Base-by-base conservation (phyloP, 805 yeast genomes). In the Kodamaea jinghongensis region DNA sequence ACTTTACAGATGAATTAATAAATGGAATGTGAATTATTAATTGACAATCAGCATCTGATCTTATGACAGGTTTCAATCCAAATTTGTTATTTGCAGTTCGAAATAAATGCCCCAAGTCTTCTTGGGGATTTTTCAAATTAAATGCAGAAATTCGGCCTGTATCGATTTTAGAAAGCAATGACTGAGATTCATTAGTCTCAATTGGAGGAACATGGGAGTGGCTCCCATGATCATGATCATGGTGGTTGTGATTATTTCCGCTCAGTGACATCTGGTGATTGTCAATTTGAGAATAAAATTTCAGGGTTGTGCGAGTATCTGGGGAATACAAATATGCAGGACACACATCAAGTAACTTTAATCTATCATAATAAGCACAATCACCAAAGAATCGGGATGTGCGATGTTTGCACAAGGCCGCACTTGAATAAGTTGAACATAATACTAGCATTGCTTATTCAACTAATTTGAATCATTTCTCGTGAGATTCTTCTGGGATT, bases 1-100 rank as follows among this genome's bases (percentile, higher is more conserved):
- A 60, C 55, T 83, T 86, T 29, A 86, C 88, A 16, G 75, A 65
- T 1, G 84, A 85, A 9, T 83, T 79, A 28, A 65, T 43, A 52
- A 91, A 91, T 20, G 96, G 97, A 20, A 91, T 76, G 38, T 78
- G 75, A 23, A 91, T 49, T 23, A 90, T 75, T 49, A 90, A 48
- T 56, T 91, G 96, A 43, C 82, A 78, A 54, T 91, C 98, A 2
- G 85, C 79, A 56, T 90, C 96, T 1, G 86, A 77, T 60, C 77
- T 80, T 55, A 65, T 61, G 11, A 66, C 58, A 46, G 65, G 79
- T 44, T 45, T 68, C 7, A 76, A 48, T n/a, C 67, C 59, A 45
- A 76, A 78, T 50, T 76, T 75, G 5, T 70, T 65, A 1, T 70
- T 75, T 34, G 68, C 60, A 2, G 67, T 50, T 47, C 81, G 82